Evolutionary conservation across 2,329 filamentous ascomycete genomes (phyloP).

Genomic region (Fusarium goolgardi): DNA sequence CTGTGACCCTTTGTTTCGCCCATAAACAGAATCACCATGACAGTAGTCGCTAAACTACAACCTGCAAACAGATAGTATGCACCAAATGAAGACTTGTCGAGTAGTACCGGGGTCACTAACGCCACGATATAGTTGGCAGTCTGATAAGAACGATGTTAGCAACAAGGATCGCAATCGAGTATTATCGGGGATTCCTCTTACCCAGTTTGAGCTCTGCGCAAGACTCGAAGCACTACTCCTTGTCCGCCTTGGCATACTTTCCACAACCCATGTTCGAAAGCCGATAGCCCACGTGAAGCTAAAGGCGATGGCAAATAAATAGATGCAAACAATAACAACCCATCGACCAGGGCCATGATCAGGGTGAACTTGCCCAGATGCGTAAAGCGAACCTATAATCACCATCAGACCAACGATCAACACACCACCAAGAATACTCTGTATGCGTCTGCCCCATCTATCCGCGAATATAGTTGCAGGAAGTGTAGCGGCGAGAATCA

Average conservation of each 20-base stretch:
- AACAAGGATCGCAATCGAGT: rapidly evolving
- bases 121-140: conserved; percentile 60
- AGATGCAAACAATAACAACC: conserved; percentile 64
- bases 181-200: conserved; percentile 20
- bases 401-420: conserved; percentile 63
- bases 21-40: conserved; percentile 56
- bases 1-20: conserved; percentile 57
- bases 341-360: conserved; percentile 56
- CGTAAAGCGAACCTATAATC: conserved; percentile 64
- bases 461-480: conserved; percentile 67
- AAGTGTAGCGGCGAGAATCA: conserved; percentile 66
- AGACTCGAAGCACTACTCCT: conserved; percentile 65
- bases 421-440: conserved; percentile 64
- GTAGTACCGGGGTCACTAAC: conserved; percentile 56
- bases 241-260: conserved; percentile 67
- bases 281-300: conserved; percentile 64
- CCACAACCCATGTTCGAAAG: conserved; percentile 64
- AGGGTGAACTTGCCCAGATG: conserved; percentile 54
- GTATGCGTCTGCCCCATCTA: conserved; percentile 65
- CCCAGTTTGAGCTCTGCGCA: conserved; percentile 66
- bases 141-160: conserved; percentile 29
- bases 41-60: conserved; percentile 53
- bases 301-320: conserved; percentile 60
- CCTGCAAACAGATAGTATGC: conserved; percentile 60
- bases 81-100: conserved; percentile 55